These are phyloP conservation scores for Sugiyamaella chiloensis DNA, from an alignment of 805 yeast genomes.

Conservation along the genomic window DNA sequence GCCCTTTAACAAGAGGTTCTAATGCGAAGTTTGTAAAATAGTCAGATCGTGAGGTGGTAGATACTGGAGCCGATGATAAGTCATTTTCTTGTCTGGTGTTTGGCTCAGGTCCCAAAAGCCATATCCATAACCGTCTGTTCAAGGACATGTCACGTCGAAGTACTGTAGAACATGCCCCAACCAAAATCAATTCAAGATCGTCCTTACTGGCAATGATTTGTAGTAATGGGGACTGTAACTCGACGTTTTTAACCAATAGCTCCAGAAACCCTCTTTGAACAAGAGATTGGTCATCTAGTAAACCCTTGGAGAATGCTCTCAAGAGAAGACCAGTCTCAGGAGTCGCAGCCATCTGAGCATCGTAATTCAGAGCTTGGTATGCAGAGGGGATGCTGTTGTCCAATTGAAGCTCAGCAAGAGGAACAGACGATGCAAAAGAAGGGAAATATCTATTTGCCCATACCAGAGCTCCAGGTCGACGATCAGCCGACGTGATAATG, in stretches of 20 bases:
- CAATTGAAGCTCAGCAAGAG: conserved; percentile 19
- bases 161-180: conserved; percentile 65
- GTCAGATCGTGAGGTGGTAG: conserved; percentile 36
- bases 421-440: conserved; percentile 34
- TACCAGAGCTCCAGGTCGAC: conserved; percentile 76
- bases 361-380: conserved; percentile 39
- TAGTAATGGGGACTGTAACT: conserved; percentile 58
- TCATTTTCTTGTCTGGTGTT: conserved; percentile 10
- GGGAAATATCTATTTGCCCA: conserved; percentile 74
- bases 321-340: conserved; percentile 80
- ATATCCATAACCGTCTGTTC: conserved; percentile 89
- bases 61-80: neutral
- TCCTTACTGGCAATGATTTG: conserved; percentile 44
- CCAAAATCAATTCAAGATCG: conserved; percentile 58
- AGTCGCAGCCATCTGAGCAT: conserved; percentile 57
- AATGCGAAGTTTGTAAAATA: conserved; percentile 64
- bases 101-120: conserved; percentile 82
- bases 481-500: conserved; percentile 74
- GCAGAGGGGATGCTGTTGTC: conserved; percentile 33
- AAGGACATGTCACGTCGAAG: conserved; percentile 88
- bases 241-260: conserved; percentile 62
- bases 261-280: conserved; percentile 90
- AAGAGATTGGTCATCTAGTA: conserved; percentile 62
- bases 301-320: conserved; percentile 68
- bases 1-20: conserved; percentile 47